Evolutionary conservation across 2,329 filamentous ascomycete genomes (phyloP), one percentile per base, ranked within the genome.

Genomic region (Trichophyton schoenleinii): DNA sequence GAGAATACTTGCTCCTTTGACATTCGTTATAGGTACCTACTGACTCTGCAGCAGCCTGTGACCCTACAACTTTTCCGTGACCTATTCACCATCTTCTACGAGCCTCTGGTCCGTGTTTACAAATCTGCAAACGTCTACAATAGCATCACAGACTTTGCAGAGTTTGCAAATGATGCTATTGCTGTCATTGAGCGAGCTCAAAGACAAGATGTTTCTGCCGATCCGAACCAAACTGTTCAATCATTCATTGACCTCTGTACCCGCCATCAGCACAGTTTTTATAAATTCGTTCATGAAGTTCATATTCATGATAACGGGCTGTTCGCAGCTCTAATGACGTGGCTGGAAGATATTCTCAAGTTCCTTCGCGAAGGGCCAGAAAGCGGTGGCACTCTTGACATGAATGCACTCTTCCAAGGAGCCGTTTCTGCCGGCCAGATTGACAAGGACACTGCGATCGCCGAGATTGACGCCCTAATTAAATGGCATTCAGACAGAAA

Each of bases 111-210:
- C 15, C 84, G 94, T 57, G 94, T 99, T 0, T 99, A 99, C 80
- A 99, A 97, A 76, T 96, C 91, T 20, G 94, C 94, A 66, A 99
- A 97, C 68, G 92, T 99, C 28, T 97, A 97, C 80, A 94, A 86
- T 78, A 95, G 89, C 70, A 92, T 99, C 63, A 97, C 92, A 0
- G 94, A 99, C 73, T 97, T 99, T 76, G 88, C 92, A 0, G 80
- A 85, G 44, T 99, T 99, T 68, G 84, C 94, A 60, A 91, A 96
- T 70, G 94, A 99, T 72, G 88, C 91, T 71, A 96, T 97, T 67
- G 82, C 84, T 69, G 90, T 91, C 66, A 83, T 87, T 59, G 84
- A 87, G 68, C 80, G 81, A 49, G 84, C 83, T 44, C 85, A 87
- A 67, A 78, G 82, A 34, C 84, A 87, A 71, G 94, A 97, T 71